Conservation (phyloP, 257 asterid species). For the Gardenia jasminoides region DNA sequence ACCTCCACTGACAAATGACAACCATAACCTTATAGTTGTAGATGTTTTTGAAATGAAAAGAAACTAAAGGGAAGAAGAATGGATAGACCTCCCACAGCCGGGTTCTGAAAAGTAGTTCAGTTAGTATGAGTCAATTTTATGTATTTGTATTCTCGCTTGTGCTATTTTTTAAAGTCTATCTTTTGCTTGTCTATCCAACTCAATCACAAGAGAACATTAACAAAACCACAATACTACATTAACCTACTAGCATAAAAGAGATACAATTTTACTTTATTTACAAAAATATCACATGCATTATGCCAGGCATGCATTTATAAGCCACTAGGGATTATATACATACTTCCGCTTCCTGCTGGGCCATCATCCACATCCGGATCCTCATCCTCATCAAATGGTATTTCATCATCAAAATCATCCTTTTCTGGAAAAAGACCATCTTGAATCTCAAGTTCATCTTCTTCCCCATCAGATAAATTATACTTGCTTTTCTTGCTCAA, state of each 20-base stretch:
- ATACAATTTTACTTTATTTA: background rate
- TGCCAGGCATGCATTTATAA: background rate
- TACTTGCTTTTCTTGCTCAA: constrained; percentile 66
- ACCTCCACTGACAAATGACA: background rate
- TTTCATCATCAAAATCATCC: constrained; percentile 88
- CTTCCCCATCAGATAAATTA: constrained; percentile 92
- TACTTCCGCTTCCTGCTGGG: constrained; percentile 39
- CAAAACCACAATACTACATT: background rate
- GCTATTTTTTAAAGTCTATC: background rate
- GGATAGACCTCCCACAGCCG: background rate
- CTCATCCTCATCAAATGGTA: constrained; percentile 62
- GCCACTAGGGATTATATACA: constrained; percentile 18
- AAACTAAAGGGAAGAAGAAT: background rate
- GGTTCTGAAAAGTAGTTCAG: background rate
- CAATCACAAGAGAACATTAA: background rate
- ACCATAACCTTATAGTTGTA: background rate
- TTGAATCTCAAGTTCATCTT: constrained; percentile 64
- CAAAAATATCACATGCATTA: background rate
- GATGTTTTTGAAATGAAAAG: background rate
- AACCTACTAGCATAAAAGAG: background rate
- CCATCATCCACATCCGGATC: constrained; percentile 20
- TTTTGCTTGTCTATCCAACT: background rate
- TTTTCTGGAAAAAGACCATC: constrained; percentile 44
- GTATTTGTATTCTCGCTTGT: background rate
- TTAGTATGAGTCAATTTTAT: background rate